Base-by-base conservation (phyloP, 257 asterid species). In the Solanum bulbocastanum region DNA sequence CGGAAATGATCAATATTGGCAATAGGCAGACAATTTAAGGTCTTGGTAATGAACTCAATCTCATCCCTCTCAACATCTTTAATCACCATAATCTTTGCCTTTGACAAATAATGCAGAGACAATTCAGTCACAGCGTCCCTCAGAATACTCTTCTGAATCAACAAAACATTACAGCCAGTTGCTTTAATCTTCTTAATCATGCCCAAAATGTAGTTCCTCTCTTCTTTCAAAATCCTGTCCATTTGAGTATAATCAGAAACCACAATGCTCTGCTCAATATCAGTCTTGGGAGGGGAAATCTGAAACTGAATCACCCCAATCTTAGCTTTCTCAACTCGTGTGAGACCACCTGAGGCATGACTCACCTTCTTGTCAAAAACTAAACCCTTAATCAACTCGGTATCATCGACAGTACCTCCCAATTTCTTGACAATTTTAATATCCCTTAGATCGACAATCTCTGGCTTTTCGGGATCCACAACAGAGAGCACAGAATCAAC, bases 151-250 rank as follows among this genome's bases (percentile, higher is more conserved):
- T 97, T 97, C 93, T 97, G 99, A 91, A 97, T 96, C 96, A 97
- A 89, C 92, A 97, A 84, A 37, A 97, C 99, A 25, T 97, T 97
- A 71, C 99, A 97, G 13, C 98, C 98, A 0, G 99, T 92, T 5
- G 98, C 97, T 91, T 91, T 97, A 69, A 97, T 96, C 94, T 97
- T 97, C 94, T 97, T 97, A 91, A 97, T 95, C 96, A 97, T 97
- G 66, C 99, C 94, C 89, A 97, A 73, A 60, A 97, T 96, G 81
- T 94, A 97, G 87, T 96, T 97, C 83, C 99, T 97, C 92, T 97
- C 99, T 92, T 97, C 99, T 92, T 97, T 97, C 94, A 97, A 89
- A 86, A 97, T 96, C 92, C 99, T 95, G 90, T 97, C 99, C 98
- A 97, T 96, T 91, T 97, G 99, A 3, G 99, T 90, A 79, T 97